phyloP scores from a whole-genome alignment of 1,284 basidiomycete species.

The Inonotus obliquus region DNA sequence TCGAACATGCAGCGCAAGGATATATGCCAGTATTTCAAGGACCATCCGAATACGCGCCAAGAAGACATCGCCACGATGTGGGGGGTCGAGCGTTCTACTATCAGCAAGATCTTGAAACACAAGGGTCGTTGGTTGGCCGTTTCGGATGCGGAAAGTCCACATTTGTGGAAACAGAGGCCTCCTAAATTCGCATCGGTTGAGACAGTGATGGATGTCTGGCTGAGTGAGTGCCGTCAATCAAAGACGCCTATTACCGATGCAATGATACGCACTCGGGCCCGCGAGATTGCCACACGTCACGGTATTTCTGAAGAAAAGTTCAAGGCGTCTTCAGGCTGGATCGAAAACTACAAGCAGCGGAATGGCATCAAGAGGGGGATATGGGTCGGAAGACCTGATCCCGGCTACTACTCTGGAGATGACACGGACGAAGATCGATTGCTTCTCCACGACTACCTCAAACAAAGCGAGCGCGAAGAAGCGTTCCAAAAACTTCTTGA shows the following conservation, averaged over 20 bases:
- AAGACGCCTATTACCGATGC: constrained; percentile 63
- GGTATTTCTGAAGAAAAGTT: constrained; percentile 67
- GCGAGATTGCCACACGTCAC: constrained; percentile 56
- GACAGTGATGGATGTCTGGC: constrained; percentile 54
- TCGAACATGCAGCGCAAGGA: constrained; percentile 68
- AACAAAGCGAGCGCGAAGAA: too few relatives aligned
- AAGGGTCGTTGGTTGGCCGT: constrained; percentile 79
- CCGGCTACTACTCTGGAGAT: not conserved
- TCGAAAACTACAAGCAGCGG: constrained; percentile 87
- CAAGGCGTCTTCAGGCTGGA: constrained; percentile 88
- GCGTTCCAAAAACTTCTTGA: too few relatives aligned
- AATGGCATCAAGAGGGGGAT: constrained; percentile 65
- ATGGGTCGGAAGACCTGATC: constrained; percentile 41
- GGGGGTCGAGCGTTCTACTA: constrained; percentile 86
- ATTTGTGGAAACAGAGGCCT: constrained; percentile 66
- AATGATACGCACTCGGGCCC: constrained; percentile 67
- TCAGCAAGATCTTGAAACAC: constrained; percentile 87
- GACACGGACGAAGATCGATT: not conserved
- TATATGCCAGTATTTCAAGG: constrained; percentile 68
- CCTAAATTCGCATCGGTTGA: constrained; percentile 81
- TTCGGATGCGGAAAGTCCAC: constrained; percentile 48
- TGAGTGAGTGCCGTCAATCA: constrained; percentile 45
- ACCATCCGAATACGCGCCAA: constrained; percentile 65
- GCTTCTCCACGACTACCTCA: not conserved
- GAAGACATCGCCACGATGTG: constrained; percentile 77